Evolutionary conservation across 129 eudicot species (phyloP).

Genomic region (Silybum marianum): DNA sequence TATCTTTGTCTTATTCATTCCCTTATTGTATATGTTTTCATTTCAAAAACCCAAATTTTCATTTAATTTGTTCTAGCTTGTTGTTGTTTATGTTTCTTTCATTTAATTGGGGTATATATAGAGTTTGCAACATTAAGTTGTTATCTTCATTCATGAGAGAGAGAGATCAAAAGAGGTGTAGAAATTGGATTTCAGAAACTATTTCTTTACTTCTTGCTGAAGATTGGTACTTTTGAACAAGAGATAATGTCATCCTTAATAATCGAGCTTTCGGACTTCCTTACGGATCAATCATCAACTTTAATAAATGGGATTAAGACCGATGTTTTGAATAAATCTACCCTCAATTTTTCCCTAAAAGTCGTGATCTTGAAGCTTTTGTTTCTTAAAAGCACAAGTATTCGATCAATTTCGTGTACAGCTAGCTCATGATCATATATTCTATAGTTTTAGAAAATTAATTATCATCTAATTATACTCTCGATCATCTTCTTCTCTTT

Average conservation of each 20-base stretch:
- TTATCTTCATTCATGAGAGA: slow-evolving; percentile 1
- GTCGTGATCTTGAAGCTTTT: slow-evolving; percentile 11
- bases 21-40: neutral
- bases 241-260: neutral
- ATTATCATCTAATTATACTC: slow-evolving; percentile 2
- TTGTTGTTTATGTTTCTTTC: neutral
- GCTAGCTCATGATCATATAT: neutral
- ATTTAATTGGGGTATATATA: neutral
- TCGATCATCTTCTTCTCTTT: neutral
- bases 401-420: neutral
- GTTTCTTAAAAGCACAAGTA: neutral
- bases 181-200: neutral
- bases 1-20: neutral
- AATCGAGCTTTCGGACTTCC: neutral
- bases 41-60: neutral
- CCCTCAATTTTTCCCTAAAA: neutral
- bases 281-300: neutral
- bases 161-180: neutral
- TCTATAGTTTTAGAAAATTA: neutral
- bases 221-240: slow-evolving; percentile 2
- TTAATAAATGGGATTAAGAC: neutral
- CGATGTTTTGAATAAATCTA: neutral
- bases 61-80: neutral
- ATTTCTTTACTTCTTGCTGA: neutral
- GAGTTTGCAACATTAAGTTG: neutral